These are phyloP conservation scores for Pisolithus microcarpus DNA, from an alignment of 768 basidiomycete genomes.

Conservation along the genomic window DNA sequence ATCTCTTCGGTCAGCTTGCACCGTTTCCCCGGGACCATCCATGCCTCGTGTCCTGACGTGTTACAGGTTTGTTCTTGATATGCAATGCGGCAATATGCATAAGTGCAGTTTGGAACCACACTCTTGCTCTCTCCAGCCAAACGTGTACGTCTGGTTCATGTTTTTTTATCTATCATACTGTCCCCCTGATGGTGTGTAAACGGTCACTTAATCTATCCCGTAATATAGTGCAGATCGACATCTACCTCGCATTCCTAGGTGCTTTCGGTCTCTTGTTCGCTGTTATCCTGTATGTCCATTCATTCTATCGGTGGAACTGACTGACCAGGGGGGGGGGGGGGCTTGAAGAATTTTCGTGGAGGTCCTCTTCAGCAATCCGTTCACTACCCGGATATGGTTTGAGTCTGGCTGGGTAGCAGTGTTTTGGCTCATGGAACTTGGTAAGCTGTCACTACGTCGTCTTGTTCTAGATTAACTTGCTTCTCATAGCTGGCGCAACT, in stretches of 20 bases:
- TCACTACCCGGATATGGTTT: constrained; percentile 64
- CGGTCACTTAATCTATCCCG: no score
- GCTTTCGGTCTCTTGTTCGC: constrained; percentile 50
- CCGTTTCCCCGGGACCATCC: not conserved
- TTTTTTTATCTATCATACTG: not conserved
- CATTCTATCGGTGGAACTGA: not conserved
- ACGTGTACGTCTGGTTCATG: constrained; percentile 32
- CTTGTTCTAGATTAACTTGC: constrained; percentile 1
- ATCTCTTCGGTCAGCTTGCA: constrained; percentile 45
- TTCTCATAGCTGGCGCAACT: constrained; percentile 41
- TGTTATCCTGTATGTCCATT: constrained; percentile 47
- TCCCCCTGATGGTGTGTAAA: no score
- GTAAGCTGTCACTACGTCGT: constrained; percentile 31
- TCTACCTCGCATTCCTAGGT: constrained; percentile 55
- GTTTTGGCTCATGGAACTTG: constrained; percentile 52
- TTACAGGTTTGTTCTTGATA: constrained; percentile 49
- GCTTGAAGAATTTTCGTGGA: constrained; percentile 49
- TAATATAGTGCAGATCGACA: constrained; percentile 41
- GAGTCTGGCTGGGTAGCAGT: constrained; percentile 56
- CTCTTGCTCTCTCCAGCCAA: constrained; percentile 34
- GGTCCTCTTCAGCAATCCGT: constrained; percentile 40
- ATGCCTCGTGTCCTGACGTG: constrained; percentile 1
- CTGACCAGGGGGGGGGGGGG: not conserved
- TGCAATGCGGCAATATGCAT: constrained; percentile 62
- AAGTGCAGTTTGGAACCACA: constrained; percentile 63